Conservation (phyloP, 257 asterid species). For the Plantago elongata region DNA sequence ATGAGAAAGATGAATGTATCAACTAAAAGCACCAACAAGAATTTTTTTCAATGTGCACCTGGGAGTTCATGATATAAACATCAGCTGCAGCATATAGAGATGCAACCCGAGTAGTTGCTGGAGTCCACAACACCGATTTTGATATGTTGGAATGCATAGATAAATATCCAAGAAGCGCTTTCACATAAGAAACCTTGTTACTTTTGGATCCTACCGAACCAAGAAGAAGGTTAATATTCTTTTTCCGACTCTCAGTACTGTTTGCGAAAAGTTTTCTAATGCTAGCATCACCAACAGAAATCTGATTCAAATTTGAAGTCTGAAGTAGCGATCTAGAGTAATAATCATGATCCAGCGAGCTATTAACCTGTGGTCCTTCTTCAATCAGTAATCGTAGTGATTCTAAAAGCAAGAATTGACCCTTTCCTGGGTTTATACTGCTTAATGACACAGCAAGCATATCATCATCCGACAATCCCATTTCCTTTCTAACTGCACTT, state of each 20-base stretch:
- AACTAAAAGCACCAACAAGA: neutral
- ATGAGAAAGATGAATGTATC: neutral
- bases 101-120: slow-evolving; percentile 89
- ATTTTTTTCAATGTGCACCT: slow-evolving; percentile 35
- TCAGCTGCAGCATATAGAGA: slow-evolving; percentile 96
- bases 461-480: slow-evolving; percentile 79
- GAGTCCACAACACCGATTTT: slow-evolving; percentile 83
- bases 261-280: slow-evolving; percentile 32
- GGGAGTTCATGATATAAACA: slow-evolving; percentile 93
- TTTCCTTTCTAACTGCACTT: slow-evolving; percentile 65
- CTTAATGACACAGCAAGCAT: slow-evolving; percentile 72
- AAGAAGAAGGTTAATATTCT: slow-evolving; percentile 63
- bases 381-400: slow-evolving; percentile 56
- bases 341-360: slow-evolving; percentile 46
- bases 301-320: slow-evolving; percentile 18
- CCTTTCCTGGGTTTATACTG: slow-evolving; percentile 96
- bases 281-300: slow-evolving; percentile 24
- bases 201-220: slow-evolving; percentile 97
- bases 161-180: slow-evolving; percentile 56
- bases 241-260: slow-evolving; percentile 23
- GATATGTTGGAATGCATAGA: slow-evolving; percentile 62
- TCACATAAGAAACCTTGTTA: slow-evolving; percentile 76
- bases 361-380: slow-evolving; percentile 29
- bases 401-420: slow-evolving; percentile 82
- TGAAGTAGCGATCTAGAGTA: slow-evolving; percentile 51